phyloP scores from a whole-genome alignment of 1,284 basidiomycete species.

The Fistulinella staudtii region DNA sequence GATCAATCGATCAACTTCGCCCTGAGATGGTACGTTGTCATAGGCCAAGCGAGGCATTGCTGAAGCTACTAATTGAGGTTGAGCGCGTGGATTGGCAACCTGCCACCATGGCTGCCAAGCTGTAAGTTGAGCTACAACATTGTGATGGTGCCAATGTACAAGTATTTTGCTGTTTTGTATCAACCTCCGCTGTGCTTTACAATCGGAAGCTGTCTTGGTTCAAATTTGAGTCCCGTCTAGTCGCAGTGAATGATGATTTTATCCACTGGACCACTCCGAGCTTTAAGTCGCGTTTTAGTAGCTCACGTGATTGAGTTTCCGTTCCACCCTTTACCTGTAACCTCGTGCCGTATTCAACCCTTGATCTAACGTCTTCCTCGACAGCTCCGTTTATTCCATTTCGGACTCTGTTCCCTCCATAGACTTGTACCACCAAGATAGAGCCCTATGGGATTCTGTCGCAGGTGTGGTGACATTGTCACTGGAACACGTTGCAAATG shows the following conservation, averaged over 20 bases:
- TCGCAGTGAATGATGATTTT: too few relatives aligned
- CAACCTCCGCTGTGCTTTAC: too few relatives aligned
- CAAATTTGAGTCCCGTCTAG: too few relatives aligned
- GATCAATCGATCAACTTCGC: constrained; percentile 63
- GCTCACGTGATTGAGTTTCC: constrained; percentile 25
- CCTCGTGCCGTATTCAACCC: constrained; percentile 12
- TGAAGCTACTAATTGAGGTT: constrained; percentile 54
- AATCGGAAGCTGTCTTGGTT: too few relatives aligned
- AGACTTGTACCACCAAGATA: neutral
- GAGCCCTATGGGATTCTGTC: constrained; percentile 68
- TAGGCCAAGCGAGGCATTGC: constrained; percentile 27
- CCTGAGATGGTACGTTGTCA: constrained; percentile 68
- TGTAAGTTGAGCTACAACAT: too few relatives aligned
- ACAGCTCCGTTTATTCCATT: constrained; percentile 1
- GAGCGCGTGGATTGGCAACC: constrained; percentile 69
- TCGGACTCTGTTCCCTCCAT: neutral
- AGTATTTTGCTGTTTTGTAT: too few relatives aligned
- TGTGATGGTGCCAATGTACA: too few relatives aligned
- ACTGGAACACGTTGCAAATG: constrained; percentile 66
- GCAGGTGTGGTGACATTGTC: constrained; percentile 77
- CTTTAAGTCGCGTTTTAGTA: neutral
- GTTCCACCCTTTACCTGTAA: constrained; percentile 1
- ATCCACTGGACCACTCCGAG: too few relatives aligned
- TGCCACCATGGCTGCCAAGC: constrained; percentile 15
- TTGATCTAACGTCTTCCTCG: constrained; percentile 4